Conservation (phyloP, 139 green algal genomes). For the Closterium sp. region DNA sequence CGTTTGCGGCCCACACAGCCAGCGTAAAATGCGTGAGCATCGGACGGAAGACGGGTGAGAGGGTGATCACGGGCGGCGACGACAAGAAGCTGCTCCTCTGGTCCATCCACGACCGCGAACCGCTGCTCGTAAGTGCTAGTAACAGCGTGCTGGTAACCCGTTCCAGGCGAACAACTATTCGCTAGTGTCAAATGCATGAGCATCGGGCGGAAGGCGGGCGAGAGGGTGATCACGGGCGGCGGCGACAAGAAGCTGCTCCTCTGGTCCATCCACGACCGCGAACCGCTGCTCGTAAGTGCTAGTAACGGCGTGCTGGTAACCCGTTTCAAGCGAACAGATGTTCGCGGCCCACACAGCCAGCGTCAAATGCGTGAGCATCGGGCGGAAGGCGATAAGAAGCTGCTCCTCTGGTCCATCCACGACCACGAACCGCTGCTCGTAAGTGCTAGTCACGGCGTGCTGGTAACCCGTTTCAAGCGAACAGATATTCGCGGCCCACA, state of each 20-base stretch:
- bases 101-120: neutral
- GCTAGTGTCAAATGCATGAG: neutral
- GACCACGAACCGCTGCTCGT: too few species aligned
- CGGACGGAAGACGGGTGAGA: neutral
- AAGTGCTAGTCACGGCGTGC: too few species aligned
- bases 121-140: neutral
- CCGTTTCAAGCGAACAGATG: too few species aligned
- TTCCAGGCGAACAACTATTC: too few species aligned
- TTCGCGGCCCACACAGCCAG: neutral
- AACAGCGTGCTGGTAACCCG: neutral
- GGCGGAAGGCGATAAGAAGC: too few species aligned
- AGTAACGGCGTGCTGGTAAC: too few species aligned
- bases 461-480: too few species aligned
- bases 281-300: too few species aligned
- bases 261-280: too few species aligned
- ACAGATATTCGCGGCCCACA: neutral
- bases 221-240: neutral
- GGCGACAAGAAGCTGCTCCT: slow-evolving; percentile 8
- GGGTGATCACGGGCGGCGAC: slow-evolving; percentile 11
- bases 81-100: slow-evolving; percentile 23
- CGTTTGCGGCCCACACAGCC: neutral
- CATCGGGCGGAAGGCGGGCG: neutral
- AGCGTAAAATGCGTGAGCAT: slow-evolving; percentile 14
- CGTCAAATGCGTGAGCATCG: too few species aligned
- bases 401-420: too few species aligned